Evolutionary conservation across 2,329 filamentous ascomycete genomes (phyloP).

Genomic region (Monilinia fructigena): DNA sequence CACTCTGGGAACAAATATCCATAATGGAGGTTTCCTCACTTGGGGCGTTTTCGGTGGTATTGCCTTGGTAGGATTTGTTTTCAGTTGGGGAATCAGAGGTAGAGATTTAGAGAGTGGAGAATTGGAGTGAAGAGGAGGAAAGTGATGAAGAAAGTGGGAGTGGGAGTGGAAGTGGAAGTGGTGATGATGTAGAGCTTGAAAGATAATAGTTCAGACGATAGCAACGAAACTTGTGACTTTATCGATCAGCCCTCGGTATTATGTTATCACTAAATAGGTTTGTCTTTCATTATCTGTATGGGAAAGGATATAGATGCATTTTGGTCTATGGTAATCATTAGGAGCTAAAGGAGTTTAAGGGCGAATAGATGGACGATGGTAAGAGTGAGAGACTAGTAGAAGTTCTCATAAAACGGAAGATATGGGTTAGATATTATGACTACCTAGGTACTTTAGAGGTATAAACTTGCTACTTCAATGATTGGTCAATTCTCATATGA

Average conservation of each 20-base stretch:
- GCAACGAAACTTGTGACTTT: not conserved
- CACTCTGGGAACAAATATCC: constrained; percentile 69
- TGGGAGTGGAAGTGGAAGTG: constrained; percentile 19
- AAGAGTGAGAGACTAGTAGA: not conserved
- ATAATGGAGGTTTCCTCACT: constrained; percentile 78
- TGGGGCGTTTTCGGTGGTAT: constrained; percentile 88
- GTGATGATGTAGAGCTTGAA: not conserved
- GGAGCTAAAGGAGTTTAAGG: not conserved
- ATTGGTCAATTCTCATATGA: no score
- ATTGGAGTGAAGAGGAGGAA: constrained; percentile 30
- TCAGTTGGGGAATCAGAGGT: constrained; percentile 75
- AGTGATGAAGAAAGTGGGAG: constrained; percentile 32
- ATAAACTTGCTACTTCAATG: no score
- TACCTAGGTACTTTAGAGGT: not conserved
- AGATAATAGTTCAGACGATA: not conserved
- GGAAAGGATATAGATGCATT: not conserved
- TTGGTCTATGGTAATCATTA: constrained; percentile 5
- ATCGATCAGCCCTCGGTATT: not conserved
- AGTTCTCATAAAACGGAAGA: not conserved
- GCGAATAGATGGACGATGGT: not conserved
- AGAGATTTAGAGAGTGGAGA: constrained; percentile 57
- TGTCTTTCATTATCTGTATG: not conserved
- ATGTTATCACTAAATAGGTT: not conserved
- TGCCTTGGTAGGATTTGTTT: constrained; percentile 73
- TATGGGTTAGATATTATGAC: not conserved